Conservation (phyloP, 257 asterid species). For the Solanum pimpinellifolium region DNA sequence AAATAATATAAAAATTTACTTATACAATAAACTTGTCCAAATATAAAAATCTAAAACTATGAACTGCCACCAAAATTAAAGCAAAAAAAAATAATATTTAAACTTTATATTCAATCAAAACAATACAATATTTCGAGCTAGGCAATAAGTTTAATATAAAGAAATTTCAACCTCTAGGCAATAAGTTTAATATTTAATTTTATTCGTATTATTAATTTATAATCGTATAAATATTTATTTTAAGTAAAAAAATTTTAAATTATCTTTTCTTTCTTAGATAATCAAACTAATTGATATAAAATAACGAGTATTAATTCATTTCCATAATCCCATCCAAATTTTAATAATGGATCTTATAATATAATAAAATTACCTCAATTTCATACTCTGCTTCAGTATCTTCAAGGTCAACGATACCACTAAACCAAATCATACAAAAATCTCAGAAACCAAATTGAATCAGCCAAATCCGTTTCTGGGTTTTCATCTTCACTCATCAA, state of each 20-base stretch:
- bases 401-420: neutral
- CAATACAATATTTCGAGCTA: too few species aligned
- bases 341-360: neutral
- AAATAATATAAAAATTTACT: too few species aligned
- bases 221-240: too few species aligned
- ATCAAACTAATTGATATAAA: too few species aligned
- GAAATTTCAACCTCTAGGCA: neutral
- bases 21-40: too few species aligned
- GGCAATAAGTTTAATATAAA: neutral
- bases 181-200: too few species aligned
- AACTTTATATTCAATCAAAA: too few species aligned
- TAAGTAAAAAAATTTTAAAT: fast-evolving
- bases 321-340: neutral
- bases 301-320: neutral
- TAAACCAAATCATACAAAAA: constrained; percentile 12
- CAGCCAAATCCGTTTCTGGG: constrained; percentile 10
- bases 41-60: too few species aligned
- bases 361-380: neutral
- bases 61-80: too few species aligned
- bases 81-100: too few species aligned
- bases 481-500: constrained; percentile 6
- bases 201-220: too few species aligned
- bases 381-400: neutral
- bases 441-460: neutral
- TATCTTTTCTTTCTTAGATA: too few species aligned